Conservation (phyloP, 257 asterid species). For the Thymus quinquecostatus region DNA sequence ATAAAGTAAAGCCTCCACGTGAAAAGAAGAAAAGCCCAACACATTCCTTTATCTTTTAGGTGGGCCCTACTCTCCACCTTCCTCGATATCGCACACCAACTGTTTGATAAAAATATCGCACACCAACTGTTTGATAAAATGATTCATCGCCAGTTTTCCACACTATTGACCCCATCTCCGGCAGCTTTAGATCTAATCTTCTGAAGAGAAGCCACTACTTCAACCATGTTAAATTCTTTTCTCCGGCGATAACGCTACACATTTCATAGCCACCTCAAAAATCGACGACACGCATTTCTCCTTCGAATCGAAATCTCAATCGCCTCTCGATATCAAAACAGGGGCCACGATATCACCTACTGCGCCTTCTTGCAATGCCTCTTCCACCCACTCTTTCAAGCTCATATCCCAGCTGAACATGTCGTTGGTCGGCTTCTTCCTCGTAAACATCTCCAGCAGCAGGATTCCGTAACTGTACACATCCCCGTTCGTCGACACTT, state of each 20-base stretch:
- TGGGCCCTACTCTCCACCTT: too few relatives aligned
- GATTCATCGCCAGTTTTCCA: too few relatives aligned
- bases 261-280: slow-evolving; percentile 1
- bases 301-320: not conserved
- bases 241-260: slow-evolving; percentile 2
- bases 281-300: not conserved
- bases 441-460: slow-evolving; percentile 4
- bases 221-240: slow-evolving; percentile 17
- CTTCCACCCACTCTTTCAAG: not conserved
- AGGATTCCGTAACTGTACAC: slow-evolving; percentile 25
- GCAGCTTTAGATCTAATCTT: slow-evolving; percentile 12
- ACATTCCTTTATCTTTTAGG: too few relatives aligned
- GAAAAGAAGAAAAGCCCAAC: too few relatives aligned
- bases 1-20: too few relatives aligned
- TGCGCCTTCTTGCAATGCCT: not conserved
- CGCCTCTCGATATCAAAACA: slow-evolving; percentile 1
- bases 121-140: too few relatives aligned
- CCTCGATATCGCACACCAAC: too few relatives aligned
- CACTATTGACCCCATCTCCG: not conserved
- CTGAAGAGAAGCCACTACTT: slow-evolving; percentile 23
- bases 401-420: not conserved
- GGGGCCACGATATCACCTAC: not conserved
- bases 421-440: not conserved
- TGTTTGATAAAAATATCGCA: too few relatives aligned
- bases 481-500: slow-evolving; percentile 25